Percentiles rank a stretch among this genome's conserved stretches.
Evolutionary conservation across 345 rosid species (phyloP).

Genomic region (Excoecaria cochinchinensis): DNA sequence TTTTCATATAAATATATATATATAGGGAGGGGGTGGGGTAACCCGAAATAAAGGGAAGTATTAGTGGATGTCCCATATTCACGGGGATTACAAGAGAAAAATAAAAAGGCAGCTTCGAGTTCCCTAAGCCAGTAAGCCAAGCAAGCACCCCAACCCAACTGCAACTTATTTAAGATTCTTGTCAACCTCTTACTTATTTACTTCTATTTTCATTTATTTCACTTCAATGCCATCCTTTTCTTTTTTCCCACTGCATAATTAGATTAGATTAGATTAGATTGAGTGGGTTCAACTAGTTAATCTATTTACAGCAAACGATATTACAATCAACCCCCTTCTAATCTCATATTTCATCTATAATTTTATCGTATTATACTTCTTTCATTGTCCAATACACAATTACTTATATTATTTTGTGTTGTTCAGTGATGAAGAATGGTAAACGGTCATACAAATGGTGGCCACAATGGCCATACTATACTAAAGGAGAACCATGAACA

Average conservation of each 20-base stretch:
- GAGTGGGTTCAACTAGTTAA: constrained; percentile 18
- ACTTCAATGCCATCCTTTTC: not conserved
- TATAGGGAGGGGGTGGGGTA: not conserved
- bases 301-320: not conserved
- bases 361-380: too few relatives aligned
- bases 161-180: constrained; percentile 17
- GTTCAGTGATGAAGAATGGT: too few relatives aligned
- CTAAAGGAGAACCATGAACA: too few relatives aligned
- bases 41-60: constrained; percentile 10
- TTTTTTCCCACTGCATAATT: not conserved
- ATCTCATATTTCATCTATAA: too few relatives aligned
- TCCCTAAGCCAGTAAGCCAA: not conserved
- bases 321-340: too few relatives aligned
- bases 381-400: too few relatives aligned
- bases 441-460: too few relatives aligned
- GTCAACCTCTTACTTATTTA: constrained; percentile 1
- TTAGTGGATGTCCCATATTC: constrained; percentile 10
- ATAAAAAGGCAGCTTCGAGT: constrained; percentile 20
- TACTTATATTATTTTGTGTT: too few relatives aligned
- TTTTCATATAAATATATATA: too few relatives aligned
- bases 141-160: not conserved
- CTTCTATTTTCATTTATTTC: constrained; percentile 11
- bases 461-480: too few relatives aligned
- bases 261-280: not conserved
- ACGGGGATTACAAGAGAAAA: constrained; percentile 24